Percentiles rank a stretch among this genome's conserved stretches.
These are phyloP conservation scores for Syncephalastrum monosporum DNA, from an alignment of 371 early-diverging fungal genomes.

Conservation along the genomic window DNA sequence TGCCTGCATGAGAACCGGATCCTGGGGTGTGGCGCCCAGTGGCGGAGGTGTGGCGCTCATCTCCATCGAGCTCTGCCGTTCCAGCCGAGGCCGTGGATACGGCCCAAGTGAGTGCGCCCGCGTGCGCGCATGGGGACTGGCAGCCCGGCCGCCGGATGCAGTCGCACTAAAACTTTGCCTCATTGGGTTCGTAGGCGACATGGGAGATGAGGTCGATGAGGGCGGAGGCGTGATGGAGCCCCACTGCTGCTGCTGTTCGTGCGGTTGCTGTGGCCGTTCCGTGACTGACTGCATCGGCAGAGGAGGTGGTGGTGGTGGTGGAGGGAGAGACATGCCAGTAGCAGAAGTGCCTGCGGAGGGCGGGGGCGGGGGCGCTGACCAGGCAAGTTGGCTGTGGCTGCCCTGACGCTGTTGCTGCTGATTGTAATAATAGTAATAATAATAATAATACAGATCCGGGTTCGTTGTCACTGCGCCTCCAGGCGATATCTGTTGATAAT, in stretches of 20 bases:
- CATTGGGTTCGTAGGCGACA: constrained; percentile 18
- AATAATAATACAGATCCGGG: constrained; percentile 45
- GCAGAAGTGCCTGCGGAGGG: constrained; percentile 1
- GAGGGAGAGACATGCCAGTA: constrained; percentile 20
- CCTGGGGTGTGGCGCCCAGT: constrained; percentile 8
- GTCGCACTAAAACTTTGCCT: constrained; percentile 11
- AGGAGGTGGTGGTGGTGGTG: constrained; percentile 22
- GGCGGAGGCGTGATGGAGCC: constrained; percentile 19
- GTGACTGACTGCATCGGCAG: constrained; percentile 6
- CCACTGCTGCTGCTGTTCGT: neutral
- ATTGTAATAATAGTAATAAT: constrained; percentile 48
- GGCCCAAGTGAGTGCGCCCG: constrained; percentile 43
- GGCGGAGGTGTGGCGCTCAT: constrained; percentile 10
- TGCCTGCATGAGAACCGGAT: constrained; percentile 10
- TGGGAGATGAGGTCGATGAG: constrained; percentile 30
- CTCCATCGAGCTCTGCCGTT: too few species aligned
- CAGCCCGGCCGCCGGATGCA: constrained; percentile 11
- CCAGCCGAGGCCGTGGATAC: constrained; percentile 17
- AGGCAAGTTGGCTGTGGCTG: constrained; percentile 4
- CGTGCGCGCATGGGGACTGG: constrained; percentile 15
- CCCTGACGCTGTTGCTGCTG: constrained; percentile 31
- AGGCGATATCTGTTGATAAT: constrained; percentile 34
- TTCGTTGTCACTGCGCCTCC: constrained; percentile 26
- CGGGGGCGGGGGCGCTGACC: constrained; percentile 11
- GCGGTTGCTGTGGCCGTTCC: neutral